Evolutionary conservation across 306 rosid genomes (phyloP), one percentile per base, ranked within the genome.

Genomic region (Hippophae gyantsensis): DNA sequence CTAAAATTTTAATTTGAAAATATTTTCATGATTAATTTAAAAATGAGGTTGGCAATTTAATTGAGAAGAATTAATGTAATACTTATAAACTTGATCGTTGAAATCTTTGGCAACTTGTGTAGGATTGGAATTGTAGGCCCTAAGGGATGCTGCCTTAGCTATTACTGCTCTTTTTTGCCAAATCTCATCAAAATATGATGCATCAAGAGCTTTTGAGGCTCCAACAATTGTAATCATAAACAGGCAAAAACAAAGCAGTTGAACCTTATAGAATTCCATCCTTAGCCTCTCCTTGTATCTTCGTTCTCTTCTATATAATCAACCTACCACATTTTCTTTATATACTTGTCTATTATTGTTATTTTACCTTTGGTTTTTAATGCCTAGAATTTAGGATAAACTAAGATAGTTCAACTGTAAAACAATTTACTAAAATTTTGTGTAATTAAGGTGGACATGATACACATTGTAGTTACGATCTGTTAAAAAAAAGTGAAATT

Each of bases 111-210:
- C 42, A 8, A 69, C 66, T 2, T 54, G 6, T 1, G 42, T 13
- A 54, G 85, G 85, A 58, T 79, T 43, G 12, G 61, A 14, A 10
- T 54, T 23, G 60, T 63, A 74, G 69, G 79, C 80, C 2, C 57
- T 7, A 6, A 5, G 42, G 62, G 85, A 62, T 0, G 63, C 65
- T n/a, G 60, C 43, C 54, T 57, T 52, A 49, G 86, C 82, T 14
- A 72, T 76, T 44, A 13, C 8, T 2, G 76, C 63, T 60, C 87
- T 69, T 25, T 57, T 6, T 55, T 63, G 54, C 88, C 93, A 82
- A 0, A 42, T 58, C 51, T 57, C 69, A 41, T 82, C 86, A 7
- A 67, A 68, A 27, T 72, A 59, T 7, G 42, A 59, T 7, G 38
- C 78, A 54, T 71, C 78, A 40, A 69, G 48, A 44, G 80, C 86